Conservation (phyloP, 1,284 basidiomycete genomes). For the Ganoderma sp. region DNA sequence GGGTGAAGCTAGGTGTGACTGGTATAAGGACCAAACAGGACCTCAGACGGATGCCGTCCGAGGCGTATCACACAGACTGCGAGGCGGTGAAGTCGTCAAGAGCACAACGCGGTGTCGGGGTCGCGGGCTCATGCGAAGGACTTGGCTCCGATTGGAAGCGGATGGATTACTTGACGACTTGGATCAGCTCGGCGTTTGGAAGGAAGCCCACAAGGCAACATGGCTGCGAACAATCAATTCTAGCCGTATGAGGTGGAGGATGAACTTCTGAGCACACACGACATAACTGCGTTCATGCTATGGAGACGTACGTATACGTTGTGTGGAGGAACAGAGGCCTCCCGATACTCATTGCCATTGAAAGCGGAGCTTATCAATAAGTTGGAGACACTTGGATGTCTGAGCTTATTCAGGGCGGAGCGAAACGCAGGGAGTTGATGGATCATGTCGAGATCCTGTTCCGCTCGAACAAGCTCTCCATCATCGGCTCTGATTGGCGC, state of each 20-base stretch:
- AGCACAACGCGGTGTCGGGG: background rate
- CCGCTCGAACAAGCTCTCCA: too few relatives aligned
- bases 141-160: background rate
- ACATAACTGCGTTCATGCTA: background rate
- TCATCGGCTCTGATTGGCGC: background rate
- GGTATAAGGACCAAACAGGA: background rate
- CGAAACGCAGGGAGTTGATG: background rate
- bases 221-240: background rate
- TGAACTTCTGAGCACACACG: background rate
- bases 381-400: too few relatives aligned
- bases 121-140: background rate
- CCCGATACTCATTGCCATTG: background rate
- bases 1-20: background rate
- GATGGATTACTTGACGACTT: background rate
- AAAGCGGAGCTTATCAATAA: background rate
- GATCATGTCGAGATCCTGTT: background rate
- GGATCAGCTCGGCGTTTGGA: background rate
- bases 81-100: background rate
- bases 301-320: background rate
- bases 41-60: background rate
- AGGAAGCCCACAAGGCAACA: background rate
- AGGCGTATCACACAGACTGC: background rate
- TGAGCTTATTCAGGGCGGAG: too few relatives aligned
- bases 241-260: background rate
- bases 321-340: background rate